A percentile compares a stretch with the other conserved stretches of the same genome.
Evolutionary conservation across 2,329 filamentous ascomycete genomes (phyloP).

Genomic region (Aspergillus calidoustus): DNA sequence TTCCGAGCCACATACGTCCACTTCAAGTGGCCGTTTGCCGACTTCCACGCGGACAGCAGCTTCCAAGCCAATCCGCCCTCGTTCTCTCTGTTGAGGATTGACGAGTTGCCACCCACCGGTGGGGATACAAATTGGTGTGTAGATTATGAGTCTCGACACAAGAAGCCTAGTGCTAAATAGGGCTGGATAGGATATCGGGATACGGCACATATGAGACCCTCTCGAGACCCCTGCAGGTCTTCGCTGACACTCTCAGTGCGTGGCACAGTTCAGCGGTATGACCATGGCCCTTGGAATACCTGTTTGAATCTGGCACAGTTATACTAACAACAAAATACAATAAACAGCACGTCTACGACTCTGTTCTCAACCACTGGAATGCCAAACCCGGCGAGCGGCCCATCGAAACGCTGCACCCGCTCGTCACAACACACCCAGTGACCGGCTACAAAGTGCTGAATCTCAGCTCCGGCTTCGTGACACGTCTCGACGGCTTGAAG

Average conservation of each 20-base stretch:
- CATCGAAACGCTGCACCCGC: constrained; percentile 59
- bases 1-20: not conserved
- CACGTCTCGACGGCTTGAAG: constrained; percentile 62
- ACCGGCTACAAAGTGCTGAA: constrained; percentile 67
- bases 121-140: not conserved
- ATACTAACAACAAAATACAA: constrained; percentile 23
- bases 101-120: not conserved
- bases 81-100: not conserved
- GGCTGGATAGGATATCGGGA: not conserved
- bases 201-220: not conserved
- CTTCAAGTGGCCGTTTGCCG: not conserved
- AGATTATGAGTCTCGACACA: too few relatives aligned
- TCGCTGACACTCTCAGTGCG: not conserved
- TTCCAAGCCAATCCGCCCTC: not conserved
- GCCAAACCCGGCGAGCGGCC: constrained; percentile 59
- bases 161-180: too few relatives aligned
- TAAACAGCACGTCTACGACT: constrained; percentile 61
- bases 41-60: not conserved
- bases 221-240: not conserved
- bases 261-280: not conserved
- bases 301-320: too few relatives aligned
- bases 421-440: constrained; percentile 64
- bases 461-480: constrained; percentile 64
- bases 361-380: constrained; percentile 59
- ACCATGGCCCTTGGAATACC: not conserved